Evolutionary conservation across 169 alveolate genomes (phyloP).

Genomic region (Perkinsus chesapeaki): DNA sequence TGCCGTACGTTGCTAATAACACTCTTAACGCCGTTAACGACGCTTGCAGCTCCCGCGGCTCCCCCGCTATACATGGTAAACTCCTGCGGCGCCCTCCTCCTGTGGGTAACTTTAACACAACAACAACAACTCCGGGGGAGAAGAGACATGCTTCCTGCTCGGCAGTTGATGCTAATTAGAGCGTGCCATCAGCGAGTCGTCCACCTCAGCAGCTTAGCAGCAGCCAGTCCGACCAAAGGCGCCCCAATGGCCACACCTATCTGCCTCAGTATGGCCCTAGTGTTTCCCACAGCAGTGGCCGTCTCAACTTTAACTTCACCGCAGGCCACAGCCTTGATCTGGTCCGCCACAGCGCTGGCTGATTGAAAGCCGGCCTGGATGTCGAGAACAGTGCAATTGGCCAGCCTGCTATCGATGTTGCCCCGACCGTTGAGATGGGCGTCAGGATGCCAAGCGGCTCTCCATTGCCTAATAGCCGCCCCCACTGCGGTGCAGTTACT

Average conservation of each 20-base stretch:
- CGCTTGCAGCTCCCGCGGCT: not conserved
- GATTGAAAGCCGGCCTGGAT: not conserved
- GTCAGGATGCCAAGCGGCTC: not conserved
- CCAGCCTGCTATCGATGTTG: not conserved
- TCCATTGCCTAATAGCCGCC: not conserved
- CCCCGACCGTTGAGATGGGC: not conserved
- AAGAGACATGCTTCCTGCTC: not conserved
- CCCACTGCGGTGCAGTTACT: not conserved
- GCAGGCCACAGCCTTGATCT: not conserved
- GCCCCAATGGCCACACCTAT: not conserved
- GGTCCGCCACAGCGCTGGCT: not conserved
- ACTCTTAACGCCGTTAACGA: not conserved
- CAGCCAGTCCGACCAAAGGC: not conserved
- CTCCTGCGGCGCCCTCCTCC: no score
- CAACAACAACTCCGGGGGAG: not conserved
- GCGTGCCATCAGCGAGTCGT: not conserved
- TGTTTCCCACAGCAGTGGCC: not conserved
- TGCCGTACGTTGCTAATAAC: not conserved
- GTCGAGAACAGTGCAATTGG: not conserved
- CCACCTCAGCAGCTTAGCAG: not conserved
- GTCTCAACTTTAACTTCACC: not conserved
- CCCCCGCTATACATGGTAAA: not conserved
- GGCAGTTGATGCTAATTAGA: no score
- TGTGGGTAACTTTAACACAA: not conserved
- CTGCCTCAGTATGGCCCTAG: not conserved